Evolutionary conservation across 2,329 filamentous ascomycete genomes (phyloP).

Genomic region (Colletotrichum sp.): DNA sequence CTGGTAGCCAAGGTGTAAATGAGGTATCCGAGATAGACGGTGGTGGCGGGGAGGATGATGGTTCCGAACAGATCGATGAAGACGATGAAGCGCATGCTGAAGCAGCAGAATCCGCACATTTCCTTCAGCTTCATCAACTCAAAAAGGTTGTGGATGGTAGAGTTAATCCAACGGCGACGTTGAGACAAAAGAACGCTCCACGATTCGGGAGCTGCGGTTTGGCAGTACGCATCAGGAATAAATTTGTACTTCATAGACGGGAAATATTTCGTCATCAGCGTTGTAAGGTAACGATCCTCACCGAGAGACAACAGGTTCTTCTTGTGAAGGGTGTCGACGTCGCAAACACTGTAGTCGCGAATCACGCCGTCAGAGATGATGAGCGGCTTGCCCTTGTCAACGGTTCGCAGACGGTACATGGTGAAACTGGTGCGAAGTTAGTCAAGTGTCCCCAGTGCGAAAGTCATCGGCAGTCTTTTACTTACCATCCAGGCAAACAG

Average conservation of each 20-base stretch:
- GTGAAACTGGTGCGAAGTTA: conserved; percentile 75
- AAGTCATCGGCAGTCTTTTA: conserved; percentile 27
- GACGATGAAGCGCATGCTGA: conserved; percentile 96
- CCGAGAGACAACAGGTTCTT: conserved; percentile 94
- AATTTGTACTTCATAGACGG: conserved; percentile 97
- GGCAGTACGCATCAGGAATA: conserved; percentile 88
- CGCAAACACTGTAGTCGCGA: conserved; percentile 84
- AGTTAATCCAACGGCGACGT: conserved; percentile 99
- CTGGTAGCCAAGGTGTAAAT: conserved; percentile 77
- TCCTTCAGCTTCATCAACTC: conserved; percentile 91
- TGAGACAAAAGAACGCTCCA: conserved; percentile 97
- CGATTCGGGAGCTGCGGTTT: conserved; percentile 90
- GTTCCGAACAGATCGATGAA: conserved; percentile 94
- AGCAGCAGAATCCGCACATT: conserved; percentile 98
- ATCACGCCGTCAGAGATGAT: conserved; percentile 92
- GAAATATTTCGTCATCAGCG: conserved; percentile 98
- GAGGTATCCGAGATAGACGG: conserved; percentile 84
- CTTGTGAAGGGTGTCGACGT: conserved; percentile 94
- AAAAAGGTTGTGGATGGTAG: conserved; percentile 93
- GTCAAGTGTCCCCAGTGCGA: conserved; percentile 12
- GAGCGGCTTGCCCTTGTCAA: conserved; percentile 90
- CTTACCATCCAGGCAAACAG: conserved; percentile 98
- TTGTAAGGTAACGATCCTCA: conserved; percentile 97
- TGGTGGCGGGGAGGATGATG: conserved; percentile 88
- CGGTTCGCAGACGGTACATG: conserved; percentile 96